These are phyloP conservation scores for Curvularia sp. DNA, from an alignment of 2,329 filamentous ascomycete species.

Conservation along the genomic window DNA sequence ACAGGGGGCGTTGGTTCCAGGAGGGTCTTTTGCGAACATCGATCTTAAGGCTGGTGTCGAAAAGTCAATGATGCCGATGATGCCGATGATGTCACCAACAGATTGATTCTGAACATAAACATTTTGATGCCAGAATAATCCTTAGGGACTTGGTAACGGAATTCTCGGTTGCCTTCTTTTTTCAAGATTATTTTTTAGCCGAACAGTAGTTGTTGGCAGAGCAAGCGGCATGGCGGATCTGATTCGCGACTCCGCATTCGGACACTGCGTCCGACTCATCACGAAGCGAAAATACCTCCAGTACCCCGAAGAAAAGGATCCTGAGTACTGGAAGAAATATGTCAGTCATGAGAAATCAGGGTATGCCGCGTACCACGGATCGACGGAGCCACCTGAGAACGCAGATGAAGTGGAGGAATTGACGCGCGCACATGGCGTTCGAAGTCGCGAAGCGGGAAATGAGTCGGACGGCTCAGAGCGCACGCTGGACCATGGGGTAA, in stretches of 20 bases:
- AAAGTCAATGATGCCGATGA: constrained; percentile 12
- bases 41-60: neutral
- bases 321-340: constrained; percentile 57
- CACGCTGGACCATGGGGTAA: constrained; percentile 27
- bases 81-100: constrained; percentile 18
- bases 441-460: constrained; percentile 18
- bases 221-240: constrained; percentile 25
- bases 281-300: constrained; percentile 49
- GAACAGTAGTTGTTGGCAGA: neutral
- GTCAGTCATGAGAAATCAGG: constrained; percentile 59
- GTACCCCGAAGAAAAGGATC: constrained; percentile 58
- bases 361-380: constrained; percentile 56
- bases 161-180: neutral
- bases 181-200: neutral
- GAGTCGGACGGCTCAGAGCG: constrained; percentile 22
- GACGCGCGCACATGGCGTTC: constrained; percentile 15
- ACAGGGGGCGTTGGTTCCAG: neutral
- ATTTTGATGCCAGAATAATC: neutral
- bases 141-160: neutral
- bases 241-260: constrained; percentile 33
- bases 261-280: constrained; percentile 53
- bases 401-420: constrained; percentile 35
- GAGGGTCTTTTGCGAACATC: neutral
- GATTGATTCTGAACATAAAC: neutral
- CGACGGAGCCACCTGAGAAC: constrained; percentile 45